Evolutionary conservation across 2,329 filamentous ascomycete genomes (phyloP), one percentile per base, ranked within the genome.

Genomic region (Reticulascus tulasneorum): DNA sequence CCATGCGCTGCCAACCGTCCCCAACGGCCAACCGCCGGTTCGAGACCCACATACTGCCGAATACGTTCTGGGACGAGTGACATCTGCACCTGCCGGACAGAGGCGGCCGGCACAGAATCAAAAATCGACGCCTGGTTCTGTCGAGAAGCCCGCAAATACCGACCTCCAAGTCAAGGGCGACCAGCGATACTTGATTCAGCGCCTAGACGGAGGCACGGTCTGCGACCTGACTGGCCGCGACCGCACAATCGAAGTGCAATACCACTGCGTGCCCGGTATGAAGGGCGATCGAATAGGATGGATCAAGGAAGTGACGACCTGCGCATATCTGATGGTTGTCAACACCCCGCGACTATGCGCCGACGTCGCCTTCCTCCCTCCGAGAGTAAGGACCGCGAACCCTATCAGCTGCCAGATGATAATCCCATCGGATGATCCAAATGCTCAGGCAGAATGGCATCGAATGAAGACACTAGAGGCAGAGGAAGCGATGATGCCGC

Each of bases 281-380:
- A 77, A 77, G 4, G 71, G 67, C 29, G 83, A 94, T 56, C 79
- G 83, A 30, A 95, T 96, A 50, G 84, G 83, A 27, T 89, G 87
- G 79, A 94, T 96, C 62, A 95, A 95, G 60, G 90, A 96, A 58
- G 79, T 91, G 2, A 85, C 84, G 4, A 95, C 88, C 9, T 96
- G 90, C 63, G 80, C 87, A 10, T 96, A 96, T 56, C 71, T 95
- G 35, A 95, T 96, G 89, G 79, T 94, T 21, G 78, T 96, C 45
- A 85, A 94, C 56, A 95, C 90, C 0, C 87, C 89, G 0, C 81
- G 88, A 1, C 77, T 96, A 10, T 96, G 90, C 64, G 79, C 84
- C 54, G 90, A 96, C 48, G 78, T 87, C 9, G 88, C 88, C 9
- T 96, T 96, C 58, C 68, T 84, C 35, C 89, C 90, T 0, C 86